Evolutionary conservation across 768 basidiomycete species (phyloP).

Genomic region (Suillus alpinus): DNA sequence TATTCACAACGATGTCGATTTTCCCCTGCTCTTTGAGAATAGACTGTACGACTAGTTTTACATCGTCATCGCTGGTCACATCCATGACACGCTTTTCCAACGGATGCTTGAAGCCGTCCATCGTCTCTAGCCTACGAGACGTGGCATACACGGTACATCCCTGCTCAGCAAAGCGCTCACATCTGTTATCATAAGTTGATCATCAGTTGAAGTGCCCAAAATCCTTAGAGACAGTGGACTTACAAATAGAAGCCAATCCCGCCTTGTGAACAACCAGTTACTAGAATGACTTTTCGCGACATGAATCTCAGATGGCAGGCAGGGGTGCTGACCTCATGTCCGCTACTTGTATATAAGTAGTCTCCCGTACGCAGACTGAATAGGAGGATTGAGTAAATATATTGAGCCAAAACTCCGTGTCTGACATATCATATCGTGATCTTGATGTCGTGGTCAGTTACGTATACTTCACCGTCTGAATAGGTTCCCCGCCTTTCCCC

Average conservation of each 20-base stretch:
- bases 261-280: constrained; percentile 74
- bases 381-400: neutral
- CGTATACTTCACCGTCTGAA: neutral
- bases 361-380: neutral
- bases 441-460: neutral
- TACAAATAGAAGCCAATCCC: constrained; percentile 72
- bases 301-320: neutral
- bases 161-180: constrained; percentile 59
- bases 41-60: constrained; percentile 45
- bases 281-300: constrained; percentile 46
- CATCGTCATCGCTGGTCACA: constrained; percentile 60
- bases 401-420: neutral
- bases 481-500: neutral
- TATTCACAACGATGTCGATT: constrained; percentile 77
- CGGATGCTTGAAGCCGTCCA: constrained; percentile 49
- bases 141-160: constrained; percentile 80
- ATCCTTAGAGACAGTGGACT: constrained; percentile 7
- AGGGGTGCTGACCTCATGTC: too few relatives aligned
- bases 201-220: too few relatives aligned
- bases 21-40: constrained; percentile 55
- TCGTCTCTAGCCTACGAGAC: constrained; percentile 58
- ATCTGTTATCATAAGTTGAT: constrained; percentile 42
- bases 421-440: neutral
- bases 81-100: constrained; percentile 57
- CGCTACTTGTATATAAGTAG: neutral